A percentile compares a stretch with the other conserved stretches of the same genome.
Conservation (phyloP, 2,329 filamentous ascomycete genomes). For the Claviceps paspali region DNA sequence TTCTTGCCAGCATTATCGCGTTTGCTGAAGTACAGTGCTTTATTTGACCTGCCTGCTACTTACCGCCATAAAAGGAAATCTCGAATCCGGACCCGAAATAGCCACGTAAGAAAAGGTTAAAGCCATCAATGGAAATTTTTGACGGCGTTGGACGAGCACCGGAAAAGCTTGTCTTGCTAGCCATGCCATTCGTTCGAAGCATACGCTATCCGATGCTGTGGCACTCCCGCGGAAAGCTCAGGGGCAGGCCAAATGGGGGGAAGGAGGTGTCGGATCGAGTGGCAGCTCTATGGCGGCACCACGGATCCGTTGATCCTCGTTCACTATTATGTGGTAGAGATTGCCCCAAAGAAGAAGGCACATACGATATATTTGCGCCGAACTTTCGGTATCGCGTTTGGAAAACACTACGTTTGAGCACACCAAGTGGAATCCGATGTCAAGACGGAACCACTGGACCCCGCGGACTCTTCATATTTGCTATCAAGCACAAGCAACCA, state of each 20-base stretch:
- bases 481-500: neutral
- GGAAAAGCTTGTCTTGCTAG: neutral
- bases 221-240: neutral
- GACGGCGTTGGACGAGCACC: neutral
- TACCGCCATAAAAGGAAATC: too few species aligned
- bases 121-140: neutral
- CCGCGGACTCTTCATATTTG: neutral
- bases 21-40: too few species aligned
- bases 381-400: too few species aligned
- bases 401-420: too few species aligned
- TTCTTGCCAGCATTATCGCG: neutral
- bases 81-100: too few species aligned
- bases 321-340: too few species aligned
- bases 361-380: too few species aligned
- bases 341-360: too few species aligned
- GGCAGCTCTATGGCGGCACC: slow-evolving; percentile 1
- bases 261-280: neutral
- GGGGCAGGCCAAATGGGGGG: slow-evolving; percentile 1
- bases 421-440: too few species aligned
- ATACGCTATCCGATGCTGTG: slow-evolving; percentile 2
- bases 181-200: neutral
- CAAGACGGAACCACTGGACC: too few species aligned
- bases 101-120: neutral
- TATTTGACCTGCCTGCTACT: too few species aligned
- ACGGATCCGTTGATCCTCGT: slow-evolving; percentile 1